phyloP scores from a whole-genome alignment of 2,329 filamentous ascomycete genomes.

The Aspergillus fructus region DNA sequence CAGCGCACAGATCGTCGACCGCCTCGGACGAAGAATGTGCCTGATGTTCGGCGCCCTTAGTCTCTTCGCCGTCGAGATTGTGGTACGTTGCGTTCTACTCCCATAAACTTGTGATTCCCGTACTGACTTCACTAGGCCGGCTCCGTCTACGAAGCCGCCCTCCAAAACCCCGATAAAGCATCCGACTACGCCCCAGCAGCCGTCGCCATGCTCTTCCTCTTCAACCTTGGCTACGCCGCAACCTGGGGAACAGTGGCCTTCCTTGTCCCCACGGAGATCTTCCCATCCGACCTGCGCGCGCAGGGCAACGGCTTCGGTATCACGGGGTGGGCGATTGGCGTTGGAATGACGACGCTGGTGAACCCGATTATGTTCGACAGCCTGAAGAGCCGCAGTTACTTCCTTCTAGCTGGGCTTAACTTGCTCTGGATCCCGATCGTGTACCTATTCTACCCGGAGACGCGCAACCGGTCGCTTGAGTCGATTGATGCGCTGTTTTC shows the following conservation, averaged over 20 bases:
- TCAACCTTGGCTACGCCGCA: conserved; percentile 46
- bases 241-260: conserved; percentile 55
- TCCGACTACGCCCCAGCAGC: conserved; percentile 45
- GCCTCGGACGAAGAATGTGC: conserved; percentile 46
- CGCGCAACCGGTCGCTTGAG: conserved; percentile 50
- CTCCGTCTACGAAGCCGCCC: conserved; percentile 45
- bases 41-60: conserved; percentile 41
- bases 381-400: conserved; percentile 51
- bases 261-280: conserved; percentile 57
- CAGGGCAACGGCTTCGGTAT: conserved; percentile 61
- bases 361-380: conserved; percentile 52
- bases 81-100: conserved; percentile 24
- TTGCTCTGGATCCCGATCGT: conserved; percentile 53
- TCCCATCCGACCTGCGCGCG: conserved; percentile 56
- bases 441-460: conserved; percentile 57
- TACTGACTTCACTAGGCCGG: conserved; percentile 29
- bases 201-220: conserved; percentile 50
- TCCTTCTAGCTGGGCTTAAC: conserved; percentile 54
- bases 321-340: conserved; percentile 59
- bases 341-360: conserved; percentile 55
- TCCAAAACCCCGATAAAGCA: conserved; percentile 35
- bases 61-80: conserved; percentile 44
- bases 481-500: conserved; percentile 53
- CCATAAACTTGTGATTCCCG: rapidly evolving
- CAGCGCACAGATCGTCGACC: conserved; percentile 52